Conservation (phyloP, 306 rosid genomes). For the Dryas alaskensis region DNA sequence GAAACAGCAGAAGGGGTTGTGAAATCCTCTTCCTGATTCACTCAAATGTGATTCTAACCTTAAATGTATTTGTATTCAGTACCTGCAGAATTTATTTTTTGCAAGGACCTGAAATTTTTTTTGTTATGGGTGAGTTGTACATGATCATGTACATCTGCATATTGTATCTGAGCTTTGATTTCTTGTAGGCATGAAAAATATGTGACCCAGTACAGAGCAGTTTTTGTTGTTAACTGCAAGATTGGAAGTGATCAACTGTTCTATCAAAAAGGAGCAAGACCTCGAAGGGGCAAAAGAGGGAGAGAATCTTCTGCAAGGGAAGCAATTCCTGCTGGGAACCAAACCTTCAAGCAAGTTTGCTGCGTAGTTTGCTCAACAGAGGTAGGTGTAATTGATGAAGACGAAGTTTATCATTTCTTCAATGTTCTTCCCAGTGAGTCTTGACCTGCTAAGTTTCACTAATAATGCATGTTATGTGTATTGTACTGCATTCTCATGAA, state of each 20-base stretch:
- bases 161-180: constrained; percentile 13
- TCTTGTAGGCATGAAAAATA: constrained; percentile 71
- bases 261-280: constrained; percentile 33
- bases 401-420: constrained; percentile 65
- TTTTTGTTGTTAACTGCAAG: constrained; percentile 68
- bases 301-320: constrained; percentile 29
- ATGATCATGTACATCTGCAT: not conserved
- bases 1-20: not conserved
- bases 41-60: not conserved
- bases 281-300: constrained; percentile 37
- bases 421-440: constrained; percentile 64
- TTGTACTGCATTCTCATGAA: too few species aligned
- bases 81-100: constrained; percentile 1
- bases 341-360: constrained; percentile 56
- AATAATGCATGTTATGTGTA: not conserved
- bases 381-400: constrained; percentile 66
- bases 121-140: not conserved
- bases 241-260: constrained; percentile 32
- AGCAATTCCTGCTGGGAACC: constrained; percentile 30
- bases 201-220: constrained; percentile 72
- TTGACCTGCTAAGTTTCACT: constrained; percentile 17
- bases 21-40: not conserved
- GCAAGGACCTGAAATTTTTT: not conserved
- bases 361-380: constrained; percentile 68
- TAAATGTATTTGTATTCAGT: not conserved